Percentiles rank a stretch among this genome's conserved stretches.
phyloP scores from a whole-genome alignment of 176 grass and related monocot genomes.

The Thalia dealbata region DNA sequence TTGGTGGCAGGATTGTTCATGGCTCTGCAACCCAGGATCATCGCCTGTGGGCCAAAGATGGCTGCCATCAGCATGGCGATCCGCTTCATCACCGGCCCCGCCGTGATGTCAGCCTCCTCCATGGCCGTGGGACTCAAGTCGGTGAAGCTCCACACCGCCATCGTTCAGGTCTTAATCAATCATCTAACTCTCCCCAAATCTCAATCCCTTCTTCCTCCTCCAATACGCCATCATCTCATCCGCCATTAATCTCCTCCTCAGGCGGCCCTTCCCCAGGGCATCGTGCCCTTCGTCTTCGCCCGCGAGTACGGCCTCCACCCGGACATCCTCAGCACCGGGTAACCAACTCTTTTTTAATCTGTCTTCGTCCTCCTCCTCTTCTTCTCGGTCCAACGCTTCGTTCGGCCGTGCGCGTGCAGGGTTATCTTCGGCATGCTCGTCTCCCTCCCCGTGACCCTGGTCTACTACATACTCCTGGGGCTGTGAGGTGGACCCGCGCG shows the following conservation, averaged over 20 bases:
- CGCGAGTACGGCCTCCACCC: slow-evolving; percentile 13
- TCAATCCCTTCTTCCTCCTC: no score
- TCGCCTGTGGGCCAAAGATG: slow-evolving; percentile 16
- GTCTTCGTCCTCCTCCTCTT: not conserved
- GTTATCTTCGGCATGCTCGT: slow-evolving; percentile 10
- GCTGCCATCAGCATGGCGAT: slow-evolving; percentile 11
- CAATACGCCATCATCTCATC: no score
- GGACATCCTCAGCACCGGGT: slow-evolving; percentile 15
- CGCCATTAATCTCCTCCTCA: not conserved
- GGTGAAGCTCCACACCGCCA: not conserved
- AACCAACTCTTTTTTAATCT: not conserved
- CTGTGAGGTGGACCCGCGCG: not conserved
- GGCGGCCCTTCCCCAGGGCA: slow-evolving; percentile 19
- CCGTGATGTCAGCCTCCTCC: slow-evolving; percentile 9
- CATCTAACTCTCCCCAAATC: not conserved
- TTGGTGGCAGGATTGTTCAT: slow-evolving; percentile 14
- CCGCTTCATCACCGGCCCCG: slow-evolving; percentile 1
- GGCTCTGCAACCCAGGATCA: slow-evolving; percentile 20
- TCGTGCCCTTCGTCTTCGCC: slow-evolving; percentile 11
- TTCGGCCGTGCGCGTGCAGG: not conserved
- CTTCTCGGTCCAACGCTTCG: not conserved
- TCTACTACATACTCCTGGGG: slow-evolving; percentile 8
- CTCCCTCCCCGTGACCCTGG: not conserved
- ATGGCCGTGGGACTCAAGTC: not conserved
- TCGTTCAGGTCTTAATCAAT: not conserved